Evolutionary conservation across 345 rosid species (phyloP), one percentile per base, ranked within the genome.

Genomic region (Angophora floribunda): DNA sequence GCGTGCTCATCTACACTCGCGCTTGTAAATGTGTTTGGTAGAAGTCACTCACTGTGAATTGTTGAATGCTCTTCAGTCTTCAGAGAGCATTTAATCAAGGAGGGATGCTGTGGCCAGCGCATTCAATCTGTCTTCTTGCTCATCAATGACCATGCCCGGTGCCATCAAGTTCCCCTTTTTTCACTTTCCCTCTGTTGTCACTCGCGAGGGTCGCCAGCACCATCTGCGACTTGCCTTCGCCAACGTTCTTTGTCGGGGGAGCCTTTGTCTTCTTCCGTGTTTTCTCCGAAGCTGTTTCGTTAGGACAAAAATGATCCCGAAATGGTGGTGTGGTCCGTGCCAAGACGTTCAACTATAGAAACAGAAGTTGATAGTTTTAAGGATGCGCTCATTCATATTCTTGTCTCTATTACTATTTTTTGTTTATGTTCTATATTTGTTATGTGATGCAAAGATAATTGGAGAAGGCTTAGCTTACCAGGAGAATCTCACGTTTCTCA

Each of bases 391-490:
- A 2, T 41, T 6, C 49, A 75, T 75, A 75, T 19, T 41, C 5
- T 75, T 10, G 8, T 19, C 7, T 75, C 10, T 41, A 11, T 75
- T 41, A 9, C 36, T 2, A 36, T 7, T 17, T 2, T 21, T 17
- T 36, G 16, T 1, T 67, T 1, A 16, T 16, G 22, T 0, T 36
- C 22, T 17, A 11, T 19, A 3, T 0, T 41, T 22, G 4, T 36
- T 17, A 19, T 19, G 44, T 41, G 17, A 75, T 19, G 49, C 36
- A 1, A 19, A 75, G 45, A 36, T 36, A 36, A 75, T 10, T 75
- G 5, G 41, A 9, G 16, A 63, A 32, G 14, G 41, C 15, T 19
- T 13, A n/a, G 0, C 3, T 63, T n/a, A 15, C 0, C 7, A n/a
- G 75, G 30, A 7, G 1, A 63, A 63, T 63, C 75, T 63, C 1